Conservation (phyloP, 2,329 filamentous ascomycete species). For the Bertia moriformis region DNA sequence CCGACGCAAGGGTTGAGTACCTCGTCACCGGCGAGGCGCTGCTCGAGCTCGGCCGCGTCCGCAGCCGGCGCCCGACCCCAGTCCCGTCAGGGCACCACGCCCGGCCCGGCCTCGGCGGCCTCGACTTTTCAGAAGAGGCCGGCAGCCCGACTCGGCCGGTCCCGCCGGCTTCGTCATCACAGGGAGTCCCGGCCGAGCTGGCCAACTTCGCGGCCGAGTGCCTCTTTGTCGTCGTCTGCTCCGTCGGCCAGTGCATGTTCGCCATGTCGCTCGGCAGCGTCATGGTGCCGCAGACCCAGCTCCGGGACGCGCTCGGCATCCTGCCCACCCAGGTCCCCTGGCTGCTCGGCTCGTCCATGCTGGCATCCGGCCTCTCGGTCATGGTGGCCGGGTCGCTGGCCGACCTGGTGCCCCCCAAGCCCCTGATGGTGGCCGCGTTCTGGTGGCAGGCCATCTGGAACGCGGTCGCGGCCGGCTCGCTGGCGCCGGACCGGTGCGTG, state of each 20-base stretch:
- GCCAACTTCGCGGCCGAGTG: slow-evolving; percentile 21
- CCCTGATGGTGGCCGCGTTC: slow-evolving; percentile 24
- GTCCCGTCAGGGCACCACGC: too few species aligned
- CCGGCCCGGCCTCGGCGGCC: too few species aligned
- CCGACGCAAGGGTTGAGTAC: too few species aligned
- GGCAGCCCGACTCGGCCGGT: too few species aligned
- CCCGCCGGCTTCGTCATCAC: too few species aligned
- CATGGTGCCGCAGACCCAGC: slow-evolving; percentile 19
- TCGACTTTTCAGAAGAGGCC: too few species aligned
- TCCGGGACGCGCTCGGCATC: slow-evolving; percentile 20
- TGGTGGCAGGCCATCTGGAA: slow-evolving; percentile 25
- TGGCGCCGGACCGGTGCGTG: slow-evolving; percentile 16
- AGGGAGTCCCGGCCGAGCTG: slow-evolving; percentile 21
- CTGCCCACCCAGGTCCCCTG: slow-evolving; percentile 21
- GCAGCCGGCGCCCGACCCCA: too few species aligned
- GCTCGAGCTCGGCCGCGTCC: too few species aligned
- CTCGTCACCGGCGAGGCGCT: too few species aligned
- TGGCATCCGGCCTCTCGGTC: slow-evolving; percentile 24
- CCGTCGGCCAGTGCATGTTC: slow-evolving; percentile 24
- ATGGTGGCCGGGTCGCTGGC: slow-evolving; percentile 17
- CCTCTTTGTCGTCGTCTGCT: slow-evolving; percentile 23
- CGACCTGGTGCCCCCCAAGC: slow-evolving; percentile 22
- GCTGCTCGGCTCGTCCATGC: slow-evolving; percentile 23
- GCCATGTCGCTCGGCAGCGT: slow-evolving; percentile 23
- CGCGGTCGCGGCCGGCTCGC: slow-evolving; percentile 14